Base-by-base conservation (phyloP, 148 eudicot genomes). In the Nepenthes gracilis region DNA sequence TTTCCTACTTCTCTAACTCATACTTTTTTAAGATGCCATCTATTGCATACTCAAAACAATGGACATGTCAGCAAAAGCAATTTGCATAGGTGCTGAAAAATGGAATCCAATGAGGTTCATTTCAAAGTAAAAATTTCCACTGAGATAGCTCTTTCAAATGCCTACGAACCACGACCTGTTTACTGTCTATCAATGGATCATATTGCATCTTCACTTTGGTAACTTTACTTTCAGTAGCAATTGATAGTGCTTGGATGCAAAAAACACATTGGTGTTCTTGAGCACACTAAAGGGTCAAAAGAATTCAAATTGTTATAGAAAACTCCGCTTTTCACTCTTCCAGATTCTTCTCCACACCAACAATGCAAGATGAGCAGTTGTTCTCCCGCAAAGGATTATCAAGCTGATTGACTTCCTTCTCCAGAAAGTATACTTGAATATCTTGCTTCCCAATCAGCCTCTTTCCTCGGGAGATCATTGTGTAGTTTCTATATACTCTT, bases 101-200 rank as follows among this genome's bases (percentile, higher is more conserved):
- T 23, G 23, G 23, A 23, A 23, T 23, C 45, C 45, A 40, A 3
- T 4, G 8, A 47, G 32, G 49, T 33, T 60, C 14, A 32, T 43
- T 32, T 37, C 47, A 10, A 43, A 23, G 15, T 32, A 36, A 47
- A 34, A 63, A 50, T 23, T 55, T 91, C 78, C 75, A 83, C 70
- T 80, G 93, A 63, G 97, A 91, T 52, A 87, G 75, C 70, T 91
- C 97, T 74, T 91, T 91, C 74, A 91, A 75, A 72, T 87, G 96
- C 78, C 79, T 91, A 33, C 0, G 96, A 85, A 91, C 62, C 77
- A 87, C 96, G 55, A 80, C 73, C 54, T 85, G 87, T 76, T 91
- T 87, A 58, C 78, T 80, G 36, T 85, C 93, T 69, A 87, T 83
- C 96, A 87, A 83, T 66, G 74, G 74, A 77, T 87, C 82, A 64